phyloP scores from a whole-genome alignment of 2,329 filamentous ascomycete genomes.

The Monosporascus sp. region DNA sequence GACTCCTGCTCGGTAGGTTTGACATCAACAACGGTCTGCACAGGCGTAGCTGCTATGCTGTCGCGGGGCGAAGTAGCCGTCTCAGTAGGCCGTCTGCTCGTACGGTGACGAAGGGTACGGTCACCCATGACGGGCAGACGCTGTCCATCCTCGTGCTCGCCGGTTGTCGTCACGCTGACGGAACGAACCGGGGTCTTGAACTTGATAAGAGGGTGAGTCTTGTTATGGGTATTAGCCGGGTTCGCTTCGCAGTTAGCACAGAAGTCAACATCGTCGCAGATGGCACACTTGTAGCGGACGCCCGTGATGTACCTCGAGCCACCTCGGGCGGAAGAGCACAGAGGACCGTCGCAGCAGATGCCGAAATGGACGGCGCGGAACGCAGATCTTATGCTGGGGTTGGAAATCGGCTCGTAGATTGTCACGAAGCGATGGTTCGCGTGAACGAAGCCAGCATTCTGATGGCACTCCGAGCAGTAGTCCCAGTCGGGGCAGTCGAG shows the following conservation, averaged over 20 bases:
- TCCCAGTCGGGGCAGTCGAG: conserved; percentile 97
- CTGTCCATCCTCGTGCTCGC: conserved; percentile 66
- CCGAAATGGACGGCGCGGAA: conserved; percentile 62
- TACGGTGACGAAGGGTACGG: conserved; percentile 26
- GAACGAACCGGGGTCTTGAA: conserved; percentile 89
- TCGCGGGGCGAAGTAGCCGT: conserved; percentile 44
- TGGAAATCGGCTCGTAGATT: conserved; percentile 67
- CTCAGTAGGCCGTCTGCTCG: conserved; percentile 47
- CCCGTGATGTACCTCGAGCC: conserved; percentile 72
- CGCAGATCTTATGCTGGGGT: conserved; percentile 30
- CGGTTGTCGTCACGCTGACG: conserved; percentile 79
- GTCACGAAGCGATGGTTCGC: conserved; percentile 82
- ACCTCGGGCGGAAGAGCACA: conserved; percentile 59
- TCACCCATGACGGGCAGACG: conserved; percentile 70
- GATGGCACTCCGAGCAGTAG: conserved; percentile 75
- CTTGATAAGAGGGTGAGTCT: conserved; percentile 94
- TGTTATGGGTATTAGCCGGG: conserved; percentile 80
- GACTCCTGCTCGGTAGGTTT: conserved; percentile 51
- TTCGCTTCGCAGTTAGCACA: conserved; percentile 90
- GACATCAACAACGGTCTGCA: conserved; percentile 69
- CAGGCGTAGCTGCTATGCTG: conserved; percentile 38
- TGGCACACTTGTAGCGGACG: conserved; percentile 91
- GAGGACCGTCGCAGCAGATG: conserved; percentile 90
- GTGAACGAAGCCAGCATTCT: conserved; percentile 63
- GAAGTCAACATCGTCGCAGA: conserved; percentile 93